These are phyloP conservation scores for Penicillium fimorum DNA, from an alignment of 495 filamentous ascomycete species.

Conservation along the genomic window DNA sequence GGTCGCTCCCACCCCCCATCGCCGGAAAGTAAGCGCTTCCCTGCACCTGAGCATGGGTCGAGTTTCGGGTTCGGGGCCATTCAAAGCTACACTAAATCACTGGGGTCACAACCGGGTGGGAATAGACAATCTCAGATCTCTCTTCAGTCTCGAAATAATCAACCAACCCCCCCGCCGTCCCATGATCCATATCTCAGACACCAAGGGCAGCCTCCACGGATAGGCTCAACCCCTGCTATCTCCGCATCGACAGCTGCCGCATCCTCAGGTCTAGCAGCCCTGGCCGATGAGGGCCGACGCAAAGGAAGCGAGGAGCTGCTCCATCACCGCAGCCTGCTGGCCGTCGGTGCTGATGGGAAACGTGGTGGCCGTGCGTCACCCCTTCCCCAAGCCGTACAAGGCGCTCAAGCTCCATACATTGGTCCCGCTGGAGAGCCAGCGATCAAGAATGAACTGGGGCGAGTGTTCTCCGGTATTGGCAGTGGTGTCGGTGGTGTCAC, in stretches of 20 bases:
- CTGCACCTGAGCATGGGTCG: constrained; percentile 31
- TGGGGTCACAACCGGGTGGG: constrained; percentile 43
- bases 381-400: constrained; percentile 87
- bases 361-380: constrained; percentile 64
- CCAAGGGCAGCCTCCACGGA: constrained; percentile 33
- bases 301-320: constrained; percentile 60
- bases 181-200: constrained; percentile 36
- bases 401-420: constrained; percentile 74
- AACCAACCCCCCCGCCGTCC: constrained; percentile 36
- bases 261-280: constrained; percentile 26
- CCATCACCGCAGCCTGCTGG: constrained; percentile 46
- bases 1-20: constrained; percentile 42
- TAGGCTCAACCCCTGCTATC: constrained; percentile 23
- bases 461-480: constrained; percentile 88
- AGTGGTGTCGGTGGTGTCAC: constrained; percentile 72
- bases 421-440: constrained; percentile 75
- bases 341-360: constrained; percentile 45
- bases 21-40: constrained; percentile 42
- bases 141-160: constrained; percentile 36
- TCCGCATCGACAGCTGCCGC: constrained; percentile 22
- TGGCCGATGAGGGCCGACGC: constrained; percentile 39
- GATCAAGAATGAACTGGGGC: constrained; percentile 88
- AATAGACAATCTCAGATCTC: constrained; percentile 33
- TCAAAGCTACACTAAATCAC: constrained; percentile 49
- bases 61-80: constrained; percentile 48